Percentiles rank a stretch among this genome's conserved stretches.
Evolutionary conservation across 2,329 filamentous ascomycete species (phyloP).

Genomic region (Mycosphaerelloides madeirae): DNA sequence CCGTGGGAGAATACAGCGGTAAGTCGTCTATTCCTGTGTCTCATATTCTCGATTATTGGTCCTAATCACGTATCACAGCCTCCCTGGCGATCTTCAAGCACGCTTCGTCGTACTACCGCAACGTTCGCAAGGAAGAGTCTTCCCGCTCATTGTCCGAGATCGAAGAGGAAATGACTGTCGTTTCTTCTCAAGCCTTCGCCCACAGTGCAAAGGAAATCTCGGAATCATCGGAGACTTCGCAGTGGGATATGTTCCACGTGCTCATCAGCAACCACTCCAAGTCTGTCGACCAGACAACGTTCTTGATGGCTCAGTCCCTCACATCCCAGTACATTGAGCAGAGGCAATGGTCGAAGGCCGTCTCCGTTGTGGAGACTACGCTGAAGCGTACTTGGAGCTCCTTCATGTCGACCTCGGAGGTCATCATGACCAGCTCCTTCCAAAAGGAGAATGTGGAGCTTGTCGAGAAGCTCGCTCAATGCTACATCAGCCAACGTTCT

Average conservation of each 20-base stretch:
- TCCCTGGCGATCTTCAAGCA: conserved; percentile 45
- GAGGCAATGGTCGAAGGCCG: conserved; percentile 46
- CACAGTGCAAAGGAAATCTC: conserved; percentile 33
- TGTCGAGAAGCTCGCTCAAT: conserved; percentile 44
- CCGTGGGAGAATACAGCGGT: conserved; percentile 41
- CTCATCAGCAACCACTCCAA: conserved; percentile 35
- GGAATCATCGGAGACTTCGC: conserved; percentile 38
- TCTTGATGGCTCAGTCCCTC: conserved; percentile 40
- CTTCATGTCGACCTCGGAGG: conserved; percentile 41
- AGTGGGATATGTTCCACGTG: conserved; percentile 43
- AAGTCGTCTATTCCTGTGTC: too few species aligned
- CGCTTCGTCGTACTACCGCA: conserved; percentile 32
- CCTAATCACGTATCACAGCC: too few species aligned
- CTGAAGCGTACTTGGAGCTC: conserved; percentile 45
- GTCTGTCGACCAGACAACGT: conserved; percentile 38
- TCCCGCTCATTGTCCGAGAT: conserved; percentile 38
- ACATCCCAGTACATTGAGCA: conserved; percentile 42
- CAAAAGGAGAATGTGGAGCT: conserved; percentile 45
- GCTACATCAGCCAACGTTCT: conserved; percentile 39
- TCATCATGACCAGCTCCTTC: conserved; percentile 41
- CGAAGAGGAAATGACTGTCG: conserved; percentile 39
- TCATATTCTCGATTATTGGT: too few species aligned
- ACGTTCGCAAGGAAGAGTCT: conserved; percentile 30
- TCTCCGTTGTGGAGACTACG: conserved; percentile 43
- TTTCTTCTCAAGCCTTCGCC: conserved; percentile 33